A percentile compares a stretch with the other conserved stretches of the same genome.
Evolutionary conservation across 148 eudicot genomes (phyloP).

Genomic region (Arctostaphylos glauca): DNA sequence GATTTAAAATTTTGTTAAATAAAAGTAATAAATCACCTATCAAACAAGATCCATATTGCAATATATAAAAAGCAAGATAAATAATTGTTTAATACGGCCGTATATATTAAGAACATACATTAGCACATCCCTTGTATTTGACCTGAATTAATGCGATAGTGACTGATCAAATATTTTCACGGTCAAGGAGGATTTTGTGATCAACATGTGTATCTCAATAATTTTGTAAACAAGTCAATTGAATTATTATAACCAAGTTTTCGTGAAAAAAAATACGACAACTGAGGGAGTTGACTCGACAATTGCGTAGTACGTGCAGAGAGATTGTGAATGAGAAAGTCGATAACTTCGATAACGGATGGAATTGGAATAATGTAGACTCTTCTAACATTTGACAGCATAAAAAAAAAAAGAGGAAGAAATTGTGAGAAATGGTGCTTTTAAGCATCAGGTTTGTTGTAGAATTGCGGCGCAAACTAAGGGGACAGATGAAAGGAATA

Average conservation of each 20-base stretch:
- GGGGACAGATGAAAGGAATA: slow-evolving; percentile 7
- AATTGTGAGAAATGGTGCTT: background rate
- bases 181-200: background rate
- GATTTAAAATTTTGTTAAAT: no score
- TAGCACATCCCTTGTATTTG: slow-evolving; percentile 3
- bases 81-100: no score
- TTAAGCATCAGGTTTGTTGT: background rate
- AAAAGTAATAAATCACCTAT: no score
- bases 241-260: slow-evolving; percentile 3
- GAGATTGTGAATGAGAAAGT: background rate
- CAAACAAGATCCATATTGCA: no score
- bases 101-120: background rate
- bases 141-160: background rate
- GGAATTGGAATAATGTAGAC: background rate
- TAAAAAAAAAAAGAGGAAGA: background rate
- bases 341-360: background rate
- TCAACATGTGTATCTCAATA: background rate
- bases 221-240: background rate
- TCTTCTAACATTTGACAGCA: background rate
- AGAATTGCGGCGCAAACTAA: slow-evolving; percentile 16
- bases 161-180: background rate
- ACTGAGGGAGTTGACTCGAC: background rate
- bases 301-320: background rate
- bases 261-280: background rate
- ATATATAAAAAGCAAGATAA: no score